Base-by-base conservation (phyloP, 2,329 filamentous ascomycete species). In the Aspergillus alliaceus region DNA sequence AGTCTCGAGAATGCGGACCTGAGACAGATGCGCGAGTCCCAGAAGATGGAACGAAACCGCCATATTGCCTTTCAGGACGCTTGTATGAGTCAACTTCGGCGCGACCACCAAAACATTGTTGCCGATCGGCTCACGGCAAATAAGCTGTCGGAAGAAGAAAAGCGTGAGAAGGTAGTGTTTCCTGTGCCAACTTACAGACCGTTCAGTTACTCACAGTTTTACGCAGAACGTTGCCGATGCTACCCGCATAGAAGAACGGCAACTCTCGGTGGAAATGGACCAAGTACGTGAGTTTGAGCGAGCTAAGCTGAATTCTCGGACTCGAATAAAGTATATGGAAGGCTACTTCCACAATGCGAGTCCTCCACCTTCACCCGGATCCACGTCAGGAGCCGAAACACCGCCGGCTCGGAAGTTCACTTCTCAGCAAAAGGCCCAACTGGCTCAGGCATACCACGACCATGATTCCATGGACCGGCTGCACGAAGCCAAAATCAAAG, bases 301-400 rank as follows among this genome's bases (percentile, higher is more conserved):
- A 7, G 75, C 74, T 11, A 79, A 79, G 58, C 63, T 71, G 54
- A 74, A 77, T 40, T 74, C 75, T 7, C 69, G 74, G 31, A 76
- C 73, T 9, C 75, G 77, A 50, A 77, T 80, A 50, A 77, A 77
- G 52, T 72, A 80, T 51, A 80, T 80, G 77, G 77, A 80, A 64
- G 75, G 74, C 22, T 80, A 78, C 63, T 75, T 78, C 54, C 72
- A 66, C 54, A 78, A 71, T 49, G 67, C 72, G 3, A 76, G 72
- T 55, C 73, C 73, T 12, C 74, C 73, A 9, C 59, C 65, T 20
- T 72, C 71, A 24, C 62, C 65, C 6, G 62, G 61, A 4, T 69
- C 62, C 24, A 60, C 56, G 14, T 61, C 67, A 8, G 59, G 59
- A 25, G 62, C 64, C 46, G 60, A 59, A 11, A 60, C 62, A 2